Evolutionary conservation across 768 basidiomycete species (phyloP).

Genomic region (Boletellus ananas): DNA sequence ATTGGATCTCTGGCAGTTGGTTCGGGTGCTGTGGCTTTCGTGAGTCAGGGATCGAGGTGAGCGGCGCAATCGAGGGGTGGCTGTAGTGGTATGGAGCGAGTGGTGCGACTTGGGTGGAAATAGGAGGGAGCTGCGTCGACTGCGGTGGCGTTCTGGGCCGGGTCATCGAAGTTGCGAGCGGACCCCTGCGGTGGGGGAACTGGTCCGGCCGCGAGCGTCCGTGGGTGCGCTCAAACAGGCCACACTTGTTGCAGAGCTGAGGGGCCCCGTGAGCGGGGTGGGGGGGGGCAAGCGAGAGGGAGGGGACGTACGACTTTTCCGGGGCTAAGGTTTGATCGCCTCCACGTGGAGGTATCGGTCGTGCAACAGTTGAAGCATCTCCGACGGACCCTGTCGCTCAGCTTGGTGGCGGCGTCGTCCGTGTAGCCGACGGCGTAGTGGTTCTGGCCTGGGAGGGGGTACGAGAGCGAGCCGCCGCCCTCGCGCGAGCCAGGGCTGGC

Average conservation of each 20-base stretch:
- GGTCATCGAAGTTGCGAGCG: slow-evolving; percentile 48
- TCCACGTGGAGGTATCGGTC: slow-evolving; percentile 81
- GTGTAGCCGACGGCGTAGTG: slow-evolving; percentile 49
- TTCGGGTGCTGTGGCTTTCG: slow-evolving; percentile 33
- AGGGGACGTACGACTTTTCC: slow-evolving; percentile 62
- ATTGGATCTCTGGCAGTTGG: slow-evolving; percentile 45
- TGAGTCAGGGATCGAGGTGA: slow-evolving; percentile 35
- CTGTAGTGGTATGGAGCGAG: slow-evolving; percentile 48
- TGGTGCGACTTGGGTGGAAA: slow-evolving; percentile 37
- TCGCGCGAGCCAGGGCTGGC: slow-evolving; percentile 21
- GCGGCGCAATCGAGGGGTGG: slow-evolving; percentile 51
- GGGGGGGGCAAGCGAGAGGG: not conserved
- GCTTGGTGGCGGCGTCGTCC: slow-evolving; percentile 77
- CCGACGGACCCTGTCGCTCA: slow-evolving; percentile 70
- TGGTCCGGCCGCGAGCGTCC: slow-evolving; percentile 75
- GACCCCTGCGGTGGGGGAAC: slow-evolving; percentile 76
- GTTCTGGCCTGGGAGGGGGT: slow-evolving; percentile 38
- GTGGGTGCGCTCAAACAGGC: slow-evolving; percentile 77
- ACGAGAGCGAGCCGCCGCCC: slow-evolving; percentile 26
- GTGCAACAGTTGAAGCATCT: slow-evolving; percentile 85
- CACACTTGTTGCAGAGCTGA: slow-evolving; percentile 62
- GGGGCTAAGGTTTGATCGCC: slow-evolving; percentile 70
- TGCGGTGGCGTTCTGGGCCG: slow-evolving; percentile 52
- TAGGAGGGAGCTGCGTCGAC: slow-evolving; percentile 41
- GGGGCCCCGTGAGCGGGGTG: slow-evolving; percentile 1